These are phyloP conservation scores for Solanum pimpinellifolium DNA, from an alignment of 257 asterid species.

Conservation along the genomic window DNA sequence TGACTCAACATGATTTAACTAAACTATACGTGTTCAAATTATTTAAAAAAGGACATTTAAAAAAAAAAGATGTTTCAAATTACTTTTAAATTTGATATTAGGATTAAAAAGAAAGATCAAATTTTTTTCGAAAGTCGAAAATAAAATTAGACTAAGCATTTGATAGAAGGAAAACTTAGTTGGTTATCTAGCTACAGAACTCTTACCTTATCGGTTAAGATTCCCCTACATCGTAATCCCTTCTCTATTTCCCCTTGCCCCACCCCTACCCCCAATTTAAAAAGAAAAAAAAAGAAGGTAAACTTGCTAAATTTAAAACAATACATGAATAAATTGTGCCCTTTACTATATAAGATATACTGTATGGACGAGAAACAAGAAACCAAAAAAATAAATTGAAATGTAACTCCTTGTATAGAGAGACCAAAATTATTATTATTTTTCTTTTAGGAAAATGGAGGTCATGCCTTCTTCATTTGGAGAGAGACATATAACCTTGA, in stretches of 20 bases:
- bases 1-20: not conserved
- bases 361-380: not conserved
- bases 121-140: too few species aligned
- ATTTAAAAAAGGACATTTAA: not conserved
- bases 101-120: too few species aligned
- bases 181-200: too few species aligned
- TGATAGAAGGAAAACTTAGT: too few species aligned
- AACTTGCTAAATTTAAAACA: not conserved
- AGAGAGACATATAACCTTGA: not conserved
- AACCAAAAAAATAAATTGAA: not conserved
- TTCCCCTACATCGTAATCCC: too few species aligned
- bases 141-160: too few species aligned
- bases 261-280: too few species aligned
- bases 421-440: not conserved
- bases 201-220: accelerated
- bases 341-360: not conserved
- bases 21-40: not conserved
- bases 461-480: not conserved
- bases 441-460: not conserved
- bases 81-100: too few species aligned
- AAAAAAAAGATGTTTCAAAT: too few species aligned
- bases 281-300: not conserved
- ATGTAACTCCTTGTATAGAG: not conserved
- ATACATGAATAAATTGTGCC: not conserved
- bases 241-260: too few species aligned